Conservation (phyloP, 306 rosid genomes). For the Oxytropis ochrocephala region DNA sequence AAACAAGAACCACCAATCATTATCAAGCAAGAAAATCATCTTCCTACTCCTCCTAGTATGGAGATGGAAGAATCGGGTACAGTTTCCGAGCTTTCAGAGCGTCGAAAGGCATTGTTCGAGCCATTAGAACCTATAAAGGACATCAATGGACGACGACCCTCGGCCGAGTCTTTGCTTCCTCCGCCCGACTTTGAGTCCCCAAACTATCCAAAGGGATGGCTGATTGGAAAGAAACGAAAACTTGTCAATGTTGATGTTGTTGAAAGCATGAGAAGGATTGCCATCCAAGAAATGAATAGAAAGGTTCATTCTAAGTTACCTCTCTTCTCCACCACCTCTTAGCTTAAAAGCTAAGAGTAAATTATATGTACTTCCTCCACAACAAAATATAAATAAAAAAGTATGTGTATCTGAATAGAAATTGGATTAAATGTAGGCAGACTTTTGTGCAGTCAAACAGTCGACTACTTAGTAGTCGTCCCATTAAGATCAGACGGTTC, state of each 20-base stretch:
- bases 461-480: no score
- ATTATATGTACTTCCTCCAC: no score
- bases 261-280: conserved; percentile 93
- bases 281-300: conserved; percentile 95
- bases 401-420: no score
- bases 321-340: conserved; percentile 4
- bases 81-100: conserved; percentile 45
- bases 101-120: conserved; percentile 72
- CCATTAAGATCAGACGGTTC: no score
- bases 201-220: conserved; percentile 84
- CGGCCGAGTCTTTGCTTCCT: conserved; percentile 81
- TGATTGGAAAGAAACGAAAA: conserved; percentile 85
- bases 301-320: conserved; percentile 42
- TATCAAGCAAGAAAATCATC: conserved; percentile 39
- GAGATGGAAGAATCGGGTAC: conserved; percentile 35
- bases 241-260: conserved; percentile 95
- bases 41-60: conserved; percentile 32
- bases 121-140: conserved; percentile 65
- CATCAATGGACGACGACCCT: conserved; percentile 50
- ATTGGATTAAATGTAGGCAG: no score
- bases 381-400: no score
- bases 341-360: not conserved
- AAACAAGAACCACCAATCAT: conserved; percentile 23
- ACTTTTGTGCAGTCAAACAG: no score
- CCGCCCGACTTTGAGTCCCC: conserved; percentile 86